Evolutionary conservation across 371 early-diverging fungal species (phyloP).

Genomic region (Syncephalis plumigaleata): DNA sequence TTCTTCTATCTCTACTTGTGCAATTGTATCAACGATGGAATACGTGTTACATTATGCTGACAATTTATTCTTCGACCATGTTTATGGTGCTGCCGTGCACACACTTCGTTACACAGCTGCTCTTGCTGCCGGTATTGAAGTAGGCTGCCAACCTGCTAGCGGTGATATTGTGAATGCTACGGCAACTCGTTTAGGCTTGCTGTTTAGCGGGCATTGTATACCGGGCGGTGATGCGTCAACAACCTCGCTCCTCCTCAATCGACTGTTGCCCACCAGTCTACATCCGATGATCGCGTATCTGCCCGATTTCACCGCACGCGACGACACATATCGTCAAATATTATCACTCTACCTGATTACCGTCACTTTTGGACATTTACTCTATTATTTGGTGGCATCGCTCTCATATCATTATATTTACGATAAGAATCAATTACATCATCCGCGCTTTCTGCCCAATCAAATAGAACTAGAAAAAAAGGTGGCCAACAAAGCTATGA

Average conservation of each 20-base stretch:
- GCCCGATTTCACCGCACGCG: conserved; percentile 11
- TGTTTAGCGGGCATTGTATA: too few relatives aligned
- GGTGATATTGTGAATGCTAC: too few relatives aligned
- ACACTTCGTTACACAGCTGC: conserved; percentile 9
- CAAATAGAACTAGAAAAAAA: conserved; percentile 75
- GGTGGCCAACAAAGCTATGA: conserved; percentile 59
- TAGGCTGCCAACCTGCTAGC: too few relatives aligned
- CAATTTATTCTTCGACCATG: conserved; percentile 26
- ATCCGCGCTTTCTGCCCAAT: conserved; percentile 80
- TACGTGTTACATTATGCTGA: conserved; percentile 44
- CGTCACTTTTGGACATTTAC: conserved; percentile 46
- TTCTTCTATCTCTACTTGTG: too few relatives aligned
- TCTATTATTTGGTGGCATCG: conserved; percentile 61
- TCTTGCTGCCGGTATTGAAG: conserved; percentile 1
- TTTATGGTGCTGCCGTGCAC: conserved; percentile 25
- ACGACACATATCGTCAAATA: conserved; percentile 45
- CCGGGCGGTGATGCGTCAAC: neutral
- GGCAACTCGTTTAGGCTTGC: too few relatives aligned
- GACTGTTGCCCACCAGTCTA: conserved; percentile 1
- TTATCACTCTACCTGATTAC: conserved; percentile 49
- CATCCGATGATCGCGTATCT: conserved; percentile 1
- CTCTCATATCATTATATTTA: conserved; percentile 68
- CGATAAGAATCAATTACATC: conserved; percentile 72
- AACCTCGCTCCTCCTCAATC: conserved; percentile 1
- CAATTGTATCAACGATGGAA: conserved; percentile 34